phyloP scores from a whole-genome alignment of 768 basidiomycete species.

The Termitomyces sp. region DNA sequence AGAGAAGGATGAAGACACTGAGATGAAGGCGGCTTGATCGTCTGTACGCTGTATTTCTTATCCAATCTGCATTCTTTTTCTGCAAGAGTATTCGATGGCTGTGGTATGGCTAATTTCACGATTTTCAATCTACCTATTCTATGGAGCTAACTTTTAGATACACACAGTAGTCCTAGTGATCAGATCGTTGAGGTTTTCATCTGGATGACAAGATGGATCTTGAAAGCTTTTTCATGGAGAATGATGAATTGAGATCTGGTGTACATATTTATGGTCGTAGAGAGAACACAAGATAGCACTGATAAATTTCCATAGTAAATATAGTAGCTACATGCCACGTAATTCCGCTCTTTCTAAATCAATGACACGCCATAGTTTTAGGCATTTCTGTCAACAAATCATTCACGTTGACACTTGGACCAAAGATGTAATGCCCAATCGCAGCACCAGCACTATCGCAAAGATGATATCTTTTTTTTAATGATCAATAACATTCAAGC shows the following conservation, averaged over 20 bases:
- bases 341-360: constrained; percentile 9
- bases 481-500: not conserved
- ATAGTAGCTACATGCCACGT: not conserved
- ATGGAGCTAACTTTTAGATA: too few relatives aligned
- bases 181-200: not conserved
- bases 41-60: constrained; percentile 18
- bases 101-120: not conserved
- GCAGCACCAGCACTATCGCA: constrained; percentile 82
- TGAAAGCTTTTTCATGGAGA: not conserved
- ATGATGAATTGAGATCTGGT: not conserved
- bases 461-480: constrained; percentile 72
- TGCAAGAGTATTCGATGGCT: not conserved
- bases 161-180: too few relatives aligned
- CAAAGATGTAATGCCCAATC: constrained; percentile 77
- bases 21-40: constrained; percentile 57
- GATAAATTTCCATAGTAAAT: not conserved
- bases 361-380: constrained; percentile 83
- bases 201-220: not conserved
- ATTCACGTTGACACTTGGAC: constrained; percentile 57
- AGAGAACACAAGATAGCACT: not conserved
- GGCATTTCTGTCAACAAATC: constrained; percentile 38
- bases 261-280: not conserved
- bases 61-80: constrained; percentile 10
- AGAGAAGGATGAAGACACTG: constrained; percentile 82
- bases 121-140: not conserved